Conservation (phyloP, 192 early-diverging fungal genomes). For the Backusella macrospora region DNA sequence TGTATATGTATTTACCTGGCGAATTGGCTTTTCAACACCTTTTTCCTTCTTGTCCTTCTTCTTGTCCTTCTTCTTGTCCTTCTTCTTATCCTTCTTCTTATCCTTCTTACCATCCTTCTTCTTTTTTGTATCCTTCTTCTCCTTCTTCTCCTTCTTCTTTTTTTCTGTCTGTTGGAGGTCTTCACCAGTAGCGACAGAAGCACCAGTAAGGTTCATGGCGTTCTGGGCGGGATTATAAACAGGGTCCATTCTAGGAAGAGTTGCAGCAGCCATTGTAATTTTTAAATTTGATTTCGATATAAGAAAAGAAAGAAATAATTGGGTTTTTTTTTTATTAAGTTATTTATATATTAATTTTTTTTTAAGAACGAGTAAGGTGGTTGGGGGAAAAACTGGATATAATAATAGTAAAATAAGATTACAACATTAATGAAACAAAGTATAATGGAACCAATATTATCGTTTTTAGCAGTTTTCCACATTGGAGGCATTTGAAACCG, state of each 20-base stretch:
- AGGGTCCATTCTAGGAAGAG: neutral
- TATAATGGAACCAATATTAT: neutral
- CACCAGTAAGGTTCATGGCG: neutral
- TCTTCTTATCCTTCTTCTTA: neutral
- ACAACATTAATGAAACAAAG: too few relatives aligned
- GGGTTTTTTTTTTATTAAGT: neutral
- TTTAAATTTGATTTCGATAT: neutral
- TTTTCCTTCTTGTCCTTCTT: neutral
- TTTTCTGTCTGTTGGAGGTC: neutral
- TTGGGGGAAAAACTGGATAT: neutral
- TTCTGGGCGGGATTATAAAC: neutral
- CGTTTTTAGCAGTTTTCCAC: neutral
- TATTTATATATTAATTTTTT: conserved; percentile 5
- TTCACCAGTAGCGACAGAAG: neutral
- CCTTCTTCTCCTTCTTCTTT: conserved; percentile 18
- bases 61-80: conserved; percentile 18
- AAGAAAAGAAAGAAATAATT: neutral
- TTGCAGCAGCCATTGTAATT: neutral
- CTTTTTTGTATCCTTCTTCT: conserved; percentile 4
- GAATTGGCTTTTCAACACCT: conserved; percentile 18
- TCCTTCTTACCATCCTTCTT: conserved; percentile 11
- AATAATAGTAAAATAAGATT: neutral
- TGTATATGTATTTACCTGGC: conserved; percentile 16
- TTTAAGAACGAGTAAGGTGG: neutral
- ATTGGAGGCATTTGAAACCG: neutral